Conservation (phyloP, 805 yeast genomes). For the Huiozyma naganishii region DNA sequence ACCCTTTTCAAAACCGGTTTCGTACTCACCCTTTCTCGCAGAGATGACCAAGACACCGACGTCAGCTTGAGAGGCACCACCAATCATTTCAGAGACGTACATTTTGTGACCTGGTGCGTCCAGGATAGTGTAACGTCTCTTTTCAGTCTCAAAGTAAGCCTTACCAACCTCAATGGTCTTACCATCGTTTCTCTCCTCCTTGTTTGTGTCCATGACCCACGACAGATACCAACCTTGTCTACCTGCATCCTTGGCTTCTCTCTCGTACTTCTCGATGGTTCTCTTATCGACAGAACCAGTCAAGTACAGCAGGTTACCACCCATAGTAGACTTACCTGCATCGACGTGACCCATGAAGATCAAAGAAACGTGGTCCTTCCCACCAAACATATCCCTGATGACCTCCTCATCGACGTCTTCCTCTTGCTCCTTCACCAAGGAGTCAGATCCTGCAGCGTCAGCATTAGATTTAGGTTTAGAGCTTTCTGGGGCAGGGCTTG, state of each 20-base stretch:
- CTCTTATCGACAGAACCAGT: constrained; percentile 98
- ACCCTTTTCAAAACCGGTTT: constrained; percentile 97
- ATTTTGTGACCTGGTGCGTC: constrained; percentile 99
- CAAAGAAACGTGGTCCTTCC: constrained; percentile 92
- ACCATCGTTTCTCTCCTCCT: constrained; percentile 98
- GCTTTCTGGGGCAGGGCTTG: constrained; percentile 24
- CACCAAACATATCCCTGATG: constrained; percentile 88
- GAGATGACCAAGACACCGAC: constrained; percentile 94
- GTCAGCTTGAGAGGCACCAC: constrained; percentile 99
- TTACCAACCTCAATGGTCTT: constrained; percentile 98
- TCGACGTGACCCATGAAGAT: constrained; percentile 99
- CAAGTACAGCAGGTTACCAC: constrained; percentile 86
- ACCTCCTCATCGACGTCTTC: constrained; percentile 78
- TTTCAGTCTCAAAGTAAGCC: constrained; percentile 94
- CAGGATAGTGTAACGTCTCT: constrained; percentile 92
- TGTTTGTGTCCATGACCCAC: constrained; percentile 99
- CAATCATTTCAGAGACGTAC: constrained; percentile 98
- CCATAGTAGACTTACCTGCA: constrained; percentile 99
- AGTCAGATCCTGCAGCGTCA: constrained; percentile 32
- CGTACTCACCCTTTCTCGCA: constrained; percentile 98
- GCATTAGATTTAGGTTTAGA: constrained; percentile 8
- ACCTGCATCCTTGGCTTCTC: constrained; percentile 98
- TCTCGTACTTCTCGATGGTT: constrained; percentile 94
- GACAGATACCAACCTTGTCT: constrained; percentile 99
- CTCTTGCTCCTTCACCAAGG: constrained; percentile 57